Base-by-base conservation (phyloP, 140 eudicot genomes). In the Erigeron philadelphicus region DNA sequence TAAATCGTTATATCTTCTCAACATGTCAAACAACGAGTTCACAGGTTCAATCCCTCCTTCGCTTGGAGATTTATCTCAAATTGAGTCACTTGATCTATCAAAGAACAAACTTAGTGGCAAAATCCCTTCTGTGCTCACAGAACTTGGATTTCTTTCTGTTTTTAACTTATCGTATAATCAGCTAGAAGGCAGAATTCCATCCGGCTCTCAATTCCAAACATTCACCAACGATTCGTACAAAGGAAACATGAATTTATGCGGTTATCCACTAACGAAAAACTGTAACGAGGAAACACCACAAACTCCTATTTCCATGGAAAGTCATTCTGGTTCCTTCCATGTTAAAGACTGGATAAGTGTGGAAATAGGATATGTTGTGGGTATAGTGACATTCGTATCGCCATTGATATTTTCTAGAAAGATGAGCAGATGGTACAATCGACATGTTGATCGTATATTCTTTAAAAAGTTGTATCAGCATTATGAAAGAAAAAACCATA, bases 371-470 rank as follows among this genome's bases (percentile, higher is more conserved):
- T 19, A 19, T 18, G 11, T 57, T 21, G 21, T 57, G 1, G 62
- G 62, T 17, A 17, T 57, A 11, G 18, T 13, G 10, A 57, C 23
- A 18, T 17, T 57, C 16, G 8, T 57, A 3, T 57, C 5, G 41
- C 63, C 63, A 57, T 38, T 57, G 21, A 23, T 57, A 57, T 57
- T 23, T 57, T 57, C 63, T 9, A 2, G 11, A 21, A 57, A 38
- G 63, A 18, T 13, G 42, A 3, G 23, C 42, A 4, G 63, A 57
- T 57, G 63, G 42, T 57, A 57, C 41, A 9, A 18, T 40, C 21
- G 23, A 57, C 63, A 57, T 57, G 63, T 57, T 10, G 43, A 57
- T 57, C 63, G 43, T n/a, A 23, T 23, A 11, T 21, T 57, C 63
- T 57, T 57, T n/a, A 57, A 57, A 12, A 57, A 57, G 11, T 25